Evolutionary conservation across 2,329 filamentous ascomycete species (phyloP).

Genomic region (Didymella sp.): DNA sequence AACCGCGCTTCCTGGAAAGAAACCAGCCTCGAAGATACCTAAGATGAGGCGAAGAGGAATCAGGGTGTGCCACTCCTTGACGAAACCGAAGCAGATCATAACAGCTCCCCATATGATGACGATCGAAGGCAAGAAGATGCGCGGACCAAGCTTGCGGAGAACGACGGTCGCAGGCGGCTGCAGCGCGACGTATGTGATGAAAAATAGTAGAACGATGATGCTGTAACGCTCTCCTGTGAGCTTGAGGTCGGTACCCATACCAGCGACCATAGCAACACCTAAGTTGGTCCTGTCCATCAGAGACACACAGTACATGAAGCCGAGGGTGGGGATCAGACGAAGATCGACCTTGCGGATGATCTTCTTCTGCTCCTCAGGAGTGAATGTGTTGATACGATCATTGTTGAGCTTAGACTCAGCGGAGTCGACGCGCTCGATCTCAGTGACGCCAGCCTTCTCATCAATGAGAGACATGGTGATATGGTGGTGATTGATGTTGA

Average conservation of each 20-base stretch:
- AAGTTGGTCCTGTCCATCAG: slow-evolving; percentile 52
- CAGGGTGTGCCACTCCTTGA: slow-evolving; percentile 35
- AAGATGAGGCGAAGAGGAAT: slow-evolving; percentile 32
- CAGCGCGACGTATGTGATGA: slow-evolving; percentile 36
- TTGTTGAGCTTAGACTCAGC: slow-evolving; percentile 20
- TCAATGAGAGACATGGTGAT: slow-evolving; percentile 25
- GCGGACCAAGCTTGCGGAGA: slow-evolving; percentile 31
- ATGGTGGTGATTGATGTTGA: background rate
- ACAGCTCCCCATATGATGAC: slow-evolving; percentile 34
- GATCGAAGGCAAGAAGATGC: slow-evolving; percentile 29
- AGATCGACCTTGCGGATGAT: slow-evolving; percentile 44
- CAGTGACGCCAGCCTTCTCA: slow-evolving; percentile 27
- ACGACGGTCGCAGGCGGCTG: slow-evolving; percentile 36
- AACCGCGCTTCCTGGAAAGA: slow-evolving; percentile 30
- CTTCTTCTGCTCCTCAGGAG: slow-evolving; percentile 33
- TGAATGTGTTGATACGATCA: slow-evolving; percentile 29
- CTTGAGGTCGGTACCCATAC: slow-evolving; percentile 42
- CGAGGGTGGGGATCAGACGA: slow-evolving; percentile 51
- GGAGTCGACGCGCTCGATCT: slow-evolving; percentile 30
- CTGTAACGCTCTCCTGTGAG: slow-evolving; percentile 36
- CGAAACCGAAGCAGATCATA: slow-evolving; percentile 36
- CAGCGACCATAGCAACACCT: slow-evolving; percentile 45
- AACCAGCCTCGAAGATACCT: slow-evolving; percentile 38
- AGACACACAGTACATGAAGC: slow-evolving; percentile 50
- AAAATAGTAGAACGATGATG: slow-evolving; percentile 33